A percentile compares a stretch with the other conserved stretches of the same genome.
Evolutionary conservation across 495 filamentous ascomycete species (phyloP).

Genomic region (Bryoglossum gracile): DNA sequence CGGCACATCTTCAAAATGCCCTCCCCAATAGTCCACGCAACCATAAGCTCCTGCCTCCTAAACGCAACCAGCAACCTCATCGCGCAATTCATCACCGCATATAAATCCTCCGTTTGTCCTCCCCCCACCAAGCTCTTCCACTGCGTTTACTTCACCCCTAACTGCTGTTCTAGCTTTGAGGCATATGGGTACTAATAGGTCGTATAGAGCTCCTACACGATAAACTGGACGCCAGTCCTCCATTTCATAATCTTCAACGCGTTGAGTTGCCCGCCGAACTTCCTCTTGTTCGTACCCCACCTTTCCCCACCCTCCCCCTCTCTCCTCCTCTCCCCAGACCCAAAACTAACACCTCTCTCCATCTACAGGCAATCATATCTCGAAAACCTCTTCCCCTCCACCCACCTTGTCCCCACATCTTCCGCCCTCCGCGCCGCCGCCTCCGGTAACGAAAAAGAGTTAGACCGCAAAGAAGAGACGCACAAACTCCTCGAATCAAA

Average conservation of each 20-base stretch:
- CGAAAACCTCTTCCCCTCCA: conserved; percentile 41
- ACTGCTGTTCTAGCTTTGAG: too few relatives aligned
- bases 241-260: conserved; percentile 74
- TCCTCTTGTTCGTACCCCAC: conserved; percentile 61
- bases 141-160: too few relatives aligned
- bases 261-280: conserved; percentile 76
- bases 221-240: conserved; percentile 59
- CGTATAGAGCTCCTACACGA: conserved; percentile 39
- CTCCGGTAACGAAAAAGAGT: conserved; percentile 33
- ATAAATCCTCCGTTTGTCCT: conserved; percentile 50
- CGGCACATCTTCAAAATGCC: conserved; percentile 21
- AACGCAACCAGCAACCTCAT: conserved; percentile 72
- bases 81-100: conserved; percentile 69
- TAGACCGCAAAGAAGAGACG: conserved; percentile 34
- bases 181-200: conserved; percentile 16
- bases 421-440: conserved; percentile 32
- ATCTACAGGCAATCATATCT: conserved; percentile 41
- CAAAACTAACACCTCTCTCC: conserved; percentile 8
- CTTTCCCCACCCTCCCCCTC: not conserved
- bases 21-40: conserved; percentile 54
- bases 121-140: conserved; percentile 14
- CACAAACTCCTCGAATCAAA: conserved; percentile 38
- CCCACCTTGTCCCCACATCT: conserved; percentile 31
- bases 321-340: too few relatives aligned
- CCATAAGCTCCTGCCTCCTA: conserved; percentile 64